Evolutionary conservation across 495 filamentous ascomycete species (phyloP), one percentile per base, ranked within the genome.

Genomic region (Hypoxylon fuscum): DNA sequence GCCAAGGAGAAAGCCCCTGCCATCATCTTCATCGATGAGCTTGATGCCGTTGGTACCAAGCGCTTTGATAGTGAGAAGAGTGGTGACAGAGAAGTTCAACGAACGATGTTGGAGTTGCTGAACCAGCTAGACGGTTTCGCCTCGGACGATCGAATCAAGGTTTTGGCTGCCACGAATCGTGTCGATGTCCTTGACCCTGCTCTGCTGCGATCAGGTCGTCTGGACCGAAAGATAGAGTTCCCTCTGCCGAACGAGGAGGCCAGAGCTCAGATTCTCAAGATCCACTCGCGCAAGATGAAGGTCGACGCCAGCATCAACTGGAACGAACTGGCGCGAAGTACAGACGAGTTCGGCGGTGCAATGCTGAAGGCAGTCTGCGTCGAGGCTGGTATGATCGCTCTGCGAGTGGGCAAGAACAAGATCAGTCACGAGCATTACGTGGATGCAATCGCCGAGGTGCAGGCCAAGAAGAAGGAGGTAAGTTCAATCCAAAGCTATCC

Each of bases 191-290:
- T 99, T 12, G 95, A 99, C 72, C 95, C 95, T 1, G 95, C 95
- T 7, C 82, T 99, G 29, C 83, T 99, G 29, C 89, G 95, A 68
- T 96, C 92, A 20, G 95, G 95, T 34, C 92, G 95, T 80, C 80
- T 99, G 59, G 95, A 99, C 73, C 88, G 95, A 69, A 99, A 99
- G 81, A 99, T 99, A 77, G 95, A 99, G 78, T 99, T 98, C 81
- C 96, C 95, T 2, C 85, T 98, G 14, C 95, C 95, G n/a, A 99
- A 98, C 77, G 95, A 98, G 77, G 95, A 99, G 77, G 93, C 96
- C 1, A 89, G 95, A 21, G 93, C 94, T 7, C 93, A 98, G 78
- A 99, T 99, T 75, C 80, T 99, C 61, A 90, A 90, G 75, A 99
- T 99, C 64, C 95, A 99, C 80, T 93, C 89, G 46, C 85, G 95